phyloP scores from a whole-genome alignment of 768 basidiomycete species.

The Pulveroboletus sp. region DNA sequence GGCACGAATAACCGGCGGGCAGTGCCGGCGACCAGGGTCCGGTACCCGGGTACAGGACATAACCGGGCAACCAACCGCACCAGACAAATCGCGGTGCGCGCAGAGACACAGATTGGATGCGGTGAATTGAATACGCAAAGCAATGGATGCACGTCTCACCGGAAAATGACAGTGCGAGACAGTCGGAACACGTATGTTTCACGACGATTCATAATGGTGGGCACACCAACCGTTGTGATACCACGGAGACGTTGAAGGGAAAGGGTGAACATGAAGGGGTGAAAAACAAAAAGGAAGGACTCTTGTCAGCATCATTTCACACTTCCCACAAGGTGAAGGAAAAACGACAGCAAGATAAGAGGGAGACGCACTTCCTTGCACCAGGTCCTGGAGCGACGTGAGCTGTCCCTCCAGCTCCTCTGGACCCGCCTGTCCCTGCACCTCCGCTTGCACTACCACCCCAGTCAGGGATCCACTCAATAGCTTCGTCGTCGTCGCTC shows the following conservation, averaged over 20 bases:
- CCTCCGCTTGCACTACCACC: constrained; percentile 1
- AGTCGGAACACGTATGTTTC: neutral
- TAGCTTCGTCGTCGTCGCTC: constrained; percentile 28
- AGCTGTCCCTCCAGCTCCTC: constrained; percentile 5
- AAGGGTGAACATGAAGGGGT: neutral
- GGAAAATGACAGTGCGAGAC: neutral
- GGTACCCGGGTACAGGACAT: constrained; percentile 9
- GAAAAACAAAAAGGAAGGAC: neutral
- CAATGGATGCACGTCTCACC: neutral
- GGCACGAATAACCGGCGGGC: constrained; percentile 14
- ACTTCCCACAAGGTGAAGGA: neutral
- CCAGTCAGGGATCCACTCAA: constrained; percentile 19
- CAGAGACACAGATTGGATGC: neutral
- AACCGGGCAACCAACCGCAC: constrained; percentile 5
- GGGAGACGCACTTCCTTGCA: constrained; percentile 24
- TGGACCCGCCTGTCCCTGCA: neutral
- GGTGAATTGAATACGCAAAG: neutral
- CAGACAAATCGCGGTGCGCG: neutral
- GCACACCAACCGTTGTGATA: neutral
- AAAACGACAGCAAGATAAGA: neutral
- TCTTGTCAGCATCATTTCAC: constrained; percentile 11
- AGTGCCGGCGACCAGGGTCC: constrained; percentile 6
- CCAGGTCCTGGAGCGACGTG: constrained; percentile 14
- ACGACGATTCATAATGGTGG: neutral
- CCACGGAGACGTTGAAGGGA: neutral